Percentiles rank a stretch among this genome's conserved stretches.
Evolutionary conservation across 768 basidiomycete genomes (phyloP).

Genomic region (Tubosaeta sp.): DNA sequence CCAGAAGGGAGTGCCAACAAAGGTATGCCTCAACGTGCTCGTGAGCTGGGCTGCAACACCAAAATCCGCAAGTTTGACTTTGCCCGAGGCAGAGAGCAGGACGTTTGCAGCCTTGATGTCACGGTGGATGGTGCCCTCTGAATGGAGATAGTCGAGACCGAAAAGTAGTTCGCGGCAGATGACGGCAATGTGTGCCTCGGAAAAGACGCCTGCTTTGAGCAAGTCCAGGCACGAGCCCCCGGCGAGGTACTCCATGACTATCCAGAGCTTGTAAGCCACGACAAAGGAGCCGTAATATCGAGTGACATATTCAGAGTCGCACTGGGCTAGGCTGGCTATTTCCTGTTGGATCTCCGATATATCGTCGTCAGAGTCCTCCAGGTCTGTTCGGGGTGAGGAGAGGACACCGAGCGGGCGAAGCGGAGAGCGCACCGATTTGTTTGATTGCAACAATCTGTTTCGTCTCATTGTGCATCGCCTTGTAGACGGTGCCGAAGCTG

Average conservation of each 20-base stretch:
- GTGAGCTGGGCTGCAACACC: slow-evolving; percentile 98
- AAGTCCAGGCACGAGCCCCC: slow-evolving; percentile 98
- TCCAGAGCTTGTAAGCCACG: slow-evolving; percentile 96
- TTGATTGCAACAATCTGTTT: slow-evolving; percentile 97
- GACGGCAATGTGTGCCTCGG: slow-evolving; percentile 92
- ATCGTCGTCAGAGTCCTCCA: slow-evolving; percentile 98
- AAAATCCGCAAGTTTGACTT: slow-evolving; percentile 97
- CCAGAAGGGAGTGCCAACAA: slow-evolving; percentile 97
- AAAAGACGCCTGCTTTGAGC: slow-evolving; percentile 85
- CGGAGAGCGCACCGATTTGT: slow-evolving; percentile 74
- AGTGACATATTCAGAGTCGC: slow-evolving; percentile 96
- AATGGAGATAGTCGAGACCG: slow-evolving; percentile 95
- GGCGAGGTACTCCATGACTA: slow-evolving; percentile 98
- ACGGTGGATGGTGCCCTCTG: slow-evolving; percentile 93
- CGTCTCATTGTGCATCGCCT: slow-evolving; percentile 92
- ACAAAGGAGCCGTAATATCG: slow-evolving; percentile 97
- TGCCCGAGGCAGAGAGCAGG: slow-evolving; percentile 82
- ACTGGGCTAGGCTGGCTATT: slow-evolving; percentile 92
- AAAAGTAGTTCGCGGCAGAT: slow-evolving; percentile 89
- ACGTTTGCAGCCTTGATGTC: slow-evolving; percentile 99
- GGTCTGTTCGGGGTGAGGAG: slow-evolving; percentile 47
- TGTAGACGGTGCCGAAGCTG: slow-evolving; percentile 96
- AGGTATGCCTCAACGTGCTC: slow-evolving; percentile 90
- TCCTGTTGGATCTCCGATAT: slow-evolving; percentile 99
- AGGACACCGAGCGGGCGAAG: slow-evolving; percentile 3